phyloP scores from a whole-genome alignment of 2,329 filamentous ascomycete species.

The Hypoxylon sp. region DNA sequence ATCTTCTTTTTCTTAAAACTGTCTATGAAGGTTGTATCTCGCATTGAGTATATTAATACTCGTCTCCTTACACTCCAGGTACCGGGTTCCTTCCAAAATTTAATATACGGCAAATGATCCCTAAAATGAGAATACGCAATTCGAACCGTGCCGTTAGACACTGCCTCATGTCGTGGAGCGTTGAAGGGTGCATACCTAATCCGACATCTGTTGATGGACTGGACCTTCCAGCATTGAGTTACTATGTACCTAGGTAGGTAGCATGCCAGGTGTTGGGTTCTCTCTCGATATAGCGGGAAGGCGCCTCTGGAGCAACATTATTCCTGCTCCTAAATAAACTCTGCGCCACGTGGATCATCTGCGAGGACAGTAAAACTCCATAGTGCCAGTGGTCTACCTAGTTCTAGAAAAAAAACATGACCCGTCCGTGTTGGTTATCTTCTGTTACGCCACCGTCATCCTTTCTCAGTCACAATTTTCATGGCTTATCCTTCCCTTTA shows the following conservation, averaged over 20 bases:
- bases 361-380: slow-evolving; percentile 19
- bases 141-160: slow-evolving; percentile 1
- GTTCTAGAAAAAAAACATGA: slow-evolving; percentile 5
- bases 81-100: slow-evolving; percentile 2
- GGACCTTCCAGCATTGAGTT: neutral
- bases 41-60: neutral
- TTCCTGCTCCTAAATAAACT: slow-evolving; percentile 14
- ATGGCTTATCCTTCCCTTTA: slow-evolving; percentile 22
- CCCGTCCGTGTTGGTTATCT: neutral
- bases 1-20: neutral
- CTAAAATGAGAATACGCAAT: neutral
- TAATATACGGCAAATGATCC: neutral
- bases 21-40: neutral
- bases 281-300: neutral
- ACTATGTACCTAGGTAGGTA: neutral
- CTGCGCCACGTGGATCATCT: slow-evolving; percentile 37
- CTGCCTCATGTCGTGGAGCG: slow-evolving; percentile 8
- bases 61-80: slow-evolving; percentile 5
- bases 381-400: slow-evolving; percentile 4
- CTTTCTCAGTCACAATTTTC: neutral
- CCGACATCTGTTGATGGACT: slow-evolving; percentile 8
- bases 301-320: slow-evolving; percentile 14
- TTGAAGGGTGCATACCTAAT: neutral
- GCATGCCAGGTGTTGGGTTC: no score
- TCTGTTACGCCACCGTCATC: neutral